phyloP scores from a whole-genome alignment of 2,329 filamentous ascomycete genomes.

The Phoma sp. region DNA sequence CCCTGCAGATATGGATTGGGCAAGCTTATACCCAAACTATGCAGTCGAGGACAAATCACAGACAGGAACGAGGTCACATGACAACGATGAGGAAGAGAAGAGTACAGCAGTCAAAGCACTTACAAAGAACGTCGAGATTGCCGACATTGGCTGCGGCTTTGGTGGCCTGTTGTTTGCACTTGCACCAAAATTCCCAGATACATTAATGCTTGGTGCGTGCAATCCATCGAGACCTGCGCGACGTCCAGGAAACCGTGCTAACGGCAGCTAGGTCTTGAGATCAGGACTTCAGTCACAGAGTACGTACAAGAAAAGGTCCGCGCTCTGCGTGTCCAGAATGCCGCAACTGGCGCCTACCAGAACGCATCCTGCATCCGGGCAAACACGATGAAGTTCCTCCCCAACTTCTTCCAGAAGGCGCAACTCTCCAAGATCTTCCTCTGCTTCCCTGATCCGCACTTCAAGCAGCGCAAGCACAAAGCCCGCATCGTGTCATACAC shows the following conservation, averaged over 20 bases:
- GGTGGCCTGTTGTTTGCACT: slow-evolving; percentile 89
- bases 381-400: slow-evolving; percentile 99
- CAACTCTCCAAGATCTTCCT: slow-evolving; percentile 94
- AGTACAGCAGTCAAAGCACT: slow-evolving; percentile 45
- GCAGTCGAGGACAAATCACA: slow-evolving; percentile 30
- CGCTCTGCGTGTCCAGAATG: slow-evolving; percentile 75
- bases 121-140: slow-evolving; percentile 81
- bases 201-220: slow-evolving; percentile 76
- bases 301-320: slow-evolving; percentile 89
- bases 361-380: slow-evolving; percentile 89
- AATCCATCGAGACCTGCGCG: background rate
- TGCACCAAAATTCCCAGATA: slow-evolving; percentile 80
- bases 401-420: slow-evolving; percentile 86
- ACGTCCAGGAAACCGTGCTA: background rate
- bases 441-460: slow-evolving; percentile 98
- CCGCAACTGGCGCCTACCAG: slow-evolving; percentile 67
- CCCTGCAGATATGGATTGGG: slow-evolving; percentile 92
- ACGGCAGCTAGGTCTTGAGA: slow-evolving; percentile 77
- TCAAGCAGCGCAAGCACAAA: slow-evolving; percentile 97
- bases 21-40: slow-evolving; percentile 79
- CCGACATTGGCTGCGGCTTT: slow-evolving; percentile 97
- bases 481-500: slow-evolving; percentile 90
- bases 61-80: slow-evolving; percentile 34
- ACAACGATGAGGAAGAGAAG: slow-evolving; percentile 34
- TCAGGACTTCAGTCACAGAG: slow-evolving; percentile 86